Evolutionary conservation across 441 rosid species (phyloP).

Genomic region (Corymbia calophylla): DNA sequence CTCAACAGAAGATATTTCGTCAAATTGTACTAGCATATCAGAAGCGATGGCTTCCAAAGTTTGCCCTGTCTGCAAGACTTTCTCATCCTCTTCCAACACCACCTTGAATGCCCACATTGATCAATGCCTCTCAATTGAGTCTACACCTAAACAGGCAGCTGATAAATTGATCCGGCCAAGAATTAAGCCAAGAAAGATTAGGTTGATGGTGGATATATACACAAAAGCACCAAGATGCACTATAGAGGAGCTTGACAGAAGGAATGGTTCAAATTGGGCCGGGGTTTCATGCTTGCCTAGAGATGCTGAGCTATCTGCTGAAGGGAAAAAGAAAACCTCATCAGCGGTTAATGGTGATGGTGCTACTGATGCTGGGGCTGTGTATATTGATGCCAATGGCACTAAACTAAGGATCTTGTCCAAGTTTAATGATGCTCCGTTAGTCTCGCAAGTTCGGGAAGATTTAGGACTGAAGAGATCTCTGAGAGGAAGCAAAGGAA

Average conservation of each 20-base stretch:
- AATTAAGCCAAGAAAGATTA: constrained; percentile 67
- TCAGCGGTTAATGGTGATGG: constrained; percentile 32
- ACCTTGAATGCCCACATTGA: constrained; percentile 98
- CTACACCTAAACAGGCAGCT: constrained; percentile 53
- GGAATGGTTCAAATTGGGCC: constrained; percentile 87
- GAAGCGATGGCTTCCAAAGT: constrained; percentile 87
- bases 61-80: constrained; percentile 98
- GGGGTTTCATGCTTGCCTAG: constrained; percentile 37
- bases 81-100: constrained; percentile 94
- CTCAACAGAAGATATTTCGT: constrained; percentile 63
- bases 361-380: constrained; percentile 64
- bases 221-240: constrained; percentile 58
- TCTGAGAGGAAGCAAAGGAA: constrained; percentile 35
- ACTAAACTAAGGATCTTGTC: constrained; percentile 81
- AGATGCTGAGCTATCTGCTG: constrained; percentile 29
- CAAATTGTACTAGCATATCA: constrained; percentile 41
- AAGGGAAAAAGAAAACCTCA: constrained; percentile 35
- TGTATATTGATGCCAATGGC: constrained; percentile 80
- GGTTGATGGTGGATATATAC: constrained; percentile 73
- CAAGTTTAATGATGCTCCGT: constrained; percentile 29
- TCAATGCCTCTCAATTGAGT: constrained; percentile 82
- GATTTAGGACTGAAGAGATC: constrained; percentile 34
- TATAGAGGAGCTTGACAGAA: constrained; percentile 82
- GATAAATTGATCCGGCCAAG: constrained; percentile 60
- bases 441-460: constrained; percentile 24